Evolutionary conservation across 1,139 yeast genomes (phyloP), one percentile per base, ranked within the genome.

Genomic region (Torulaspora pretoriensis): DNA sequence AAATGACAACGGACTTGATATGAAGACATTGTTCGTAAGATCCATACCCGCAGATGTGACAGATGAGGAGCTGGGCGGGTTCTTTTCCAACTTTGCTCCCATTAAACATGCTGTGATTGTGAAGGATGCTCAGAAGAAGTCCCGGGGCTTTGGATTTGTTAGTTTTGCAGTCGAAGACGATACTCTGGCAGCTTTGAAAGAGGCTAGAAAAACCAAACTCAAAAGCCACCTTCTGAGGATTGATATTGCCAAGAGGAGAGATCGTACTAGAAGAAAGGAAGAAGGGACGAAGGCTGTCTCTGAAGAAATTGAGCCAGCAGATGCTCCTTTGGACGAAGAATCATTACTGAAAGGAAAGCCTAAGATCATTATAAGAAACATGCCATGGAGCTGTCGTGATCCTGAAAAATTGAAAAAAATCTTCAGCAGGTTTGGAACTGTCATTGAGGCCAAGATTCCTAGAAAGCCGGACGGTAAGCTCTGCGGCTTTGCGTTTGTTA

Each of bases 61-160:
- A 1, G 78, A 83, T 22, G 96, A 88, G 48, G 82, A 88, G 57
- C 73, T 89, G 40, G 76, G 92, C 1, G 86, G 83, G 55, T 88
- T 75, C 68, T 92, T 92, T 61, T 84, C 97, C 1, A 88, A 88
- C 53, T 83, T 89, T 66, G 94, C 88, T 1, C 98, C 98, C 3
- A 95, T 92, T 10, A 89, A 84, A 67, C 98, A 92, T 67, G 96
- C 97, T 3, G 94, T 89, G 40, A 78, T 92, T 40, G 98, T 94
- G 19, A 84, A 75, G 38, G 96, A 92, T 63, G 71, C 74, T 10
- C 80, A 83, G 38, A 78, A 84, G 28, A 64, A 69, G 31, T 86
- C 96, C 4, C 77, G 94, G 65, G 97, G 98, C 1, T 94, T 89
- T 67, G 99, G 98, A 6, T 94, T 94, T 66, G 98, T 89, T 13